These are phyloP conservation scores for Crithidia brevicula DNA, from an alignment of 208 protist species.

Conservation along the genomic window DNA sequence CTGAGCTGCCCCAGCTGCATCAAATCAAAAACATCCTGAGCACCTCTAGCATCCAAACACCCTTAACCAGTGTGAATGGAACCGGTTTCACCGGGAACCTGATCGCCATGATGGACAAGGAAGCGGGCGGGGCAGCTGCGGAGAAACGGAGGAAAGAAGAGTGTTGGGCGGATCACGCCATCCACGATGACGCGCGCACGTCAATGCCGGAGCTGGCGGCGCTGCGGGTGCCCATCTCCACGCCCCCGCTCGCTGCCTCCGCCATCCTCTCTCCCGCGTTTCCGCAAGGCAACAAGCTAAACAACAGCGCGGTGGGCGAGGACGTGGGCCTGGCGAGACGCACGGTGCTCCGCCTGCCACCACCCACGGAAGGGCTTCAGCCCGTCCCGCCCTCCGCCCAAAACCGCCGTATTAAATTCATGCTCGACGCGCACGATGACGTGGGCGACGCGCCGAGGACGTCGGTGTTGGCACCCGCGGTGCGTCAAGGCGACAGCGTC, in stretches of 20 bases:
- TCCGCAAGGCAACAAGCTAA: no score
- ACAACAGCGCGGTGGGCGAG: no score
- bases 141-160: background rate
- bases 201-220: background rate
- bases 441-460: background rate
- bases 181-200: background rate
- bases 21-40: background rate
- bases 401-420: slow-evolving; percentile 3
- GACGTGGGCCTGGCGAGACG: background rate
- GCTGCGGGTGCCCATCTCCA: background rate
- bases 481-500: background rate
- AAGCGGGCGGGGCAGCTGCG: no score
- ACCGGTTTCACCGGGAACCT: background rate
- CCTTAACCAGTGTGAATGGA: background rate
- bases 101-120: no score
- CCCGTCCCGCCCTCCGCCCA: background rate
- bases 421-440: background rate
- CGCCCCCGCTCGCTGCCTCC: background rate
- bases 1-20: background rate
- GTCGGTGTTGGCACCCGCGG: background rate
- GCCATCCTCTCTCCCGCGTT: no score
- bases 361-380: background rate
- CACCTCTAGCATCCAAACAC: background rate
- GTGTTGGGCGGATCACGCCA: background rate
- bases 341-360: background rate